Percentiles rank a stretch among this genome's conserved stretches.
Conservation (phyloP, 75 land plant genomes). For the Isoetes taiwanensis region DNA sequence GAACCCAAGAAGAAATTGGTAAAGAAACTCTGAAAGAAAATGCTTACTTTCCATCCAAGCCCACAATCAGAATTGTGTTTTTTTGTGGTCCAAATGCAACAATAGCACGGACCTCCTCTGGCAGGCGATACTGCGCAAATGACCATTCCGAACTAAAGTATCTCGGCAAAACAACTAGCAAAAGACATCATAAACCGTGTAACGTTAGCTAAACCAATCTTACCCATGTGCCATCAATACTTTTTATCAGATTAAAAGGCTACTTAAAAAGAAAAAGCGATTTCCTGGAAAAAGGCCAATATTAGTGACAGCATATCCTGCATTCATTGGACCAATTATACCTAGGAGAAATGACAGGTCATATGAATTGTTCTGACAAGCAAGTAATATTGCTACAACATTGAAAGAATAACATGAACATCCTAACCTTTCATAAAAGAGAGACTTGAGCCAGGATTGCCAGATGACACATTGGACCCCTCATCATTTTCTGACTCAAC, state of each 20-base stretch:
- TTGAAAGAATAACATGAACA: too few relatives aligned
- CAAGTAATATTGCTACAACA: too few relatives aligned
- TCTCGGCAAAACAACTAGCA: conserved; percentile 71
- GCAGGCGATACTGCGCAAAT: conserved; percentile 72
- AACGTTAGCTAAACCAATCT: too few relatives aligned
- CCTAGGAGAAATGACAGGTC: not conserved
- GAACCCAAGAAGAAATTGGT: not conserved
- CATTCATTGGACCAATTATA: not conserved
- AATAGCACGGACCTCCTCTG: conserved; percentile 40
- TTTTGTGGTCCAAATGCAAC: conserved; percentile 74
- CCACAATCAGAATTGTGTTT: conserved; percentile 37
- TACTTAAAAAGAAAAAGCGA: too few relatives aligned
- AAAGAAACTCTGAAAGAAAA: not conserved
- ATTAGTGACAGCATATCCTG: too few relatives aligned
- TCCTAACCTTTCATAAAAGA: conserved; percentile 14
- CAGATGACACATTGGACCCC: conserved; percentile 7
- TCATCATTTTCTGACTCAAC: conserved; percentile 5
- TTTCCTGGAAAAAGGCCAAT: too few relatives aligned
- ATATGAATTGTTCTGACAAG: not conserved
- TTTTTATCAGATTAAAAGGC: too few relatives aligned
- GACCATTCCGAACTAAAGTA: conserved; percentile 95
- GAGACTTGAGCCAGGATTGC: conserved; percentile 12
- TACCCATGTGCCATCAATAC: too few relatives aligned
- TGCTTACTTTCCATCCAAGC: not conserved
- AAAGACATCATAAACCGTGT: too few relatives aligned